Base-by-base conservation (phyloP, 257 asterid species). In the Apocynum venetum region DNA sequence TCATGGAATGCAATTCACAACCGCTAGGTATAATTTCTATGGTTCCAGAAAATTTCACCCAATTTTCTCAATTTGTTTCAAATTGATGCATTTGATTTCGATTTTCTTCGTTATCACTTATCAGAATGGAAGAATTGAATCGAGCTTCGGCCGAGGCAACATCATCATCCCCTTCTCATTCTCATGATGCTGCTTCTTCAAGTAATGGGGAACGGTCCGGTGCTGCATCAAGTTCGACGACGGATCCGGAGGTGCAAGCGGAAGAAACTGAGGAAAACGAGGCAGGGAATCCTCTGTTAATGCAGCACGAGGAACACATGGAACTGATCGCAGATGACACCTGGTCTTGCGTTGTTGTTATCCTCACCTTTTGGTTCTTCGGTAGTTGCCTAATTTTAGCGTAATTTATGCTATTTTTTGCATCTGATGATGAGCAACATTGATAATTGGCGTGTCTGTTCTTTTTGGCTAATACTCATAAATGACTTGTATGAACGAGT, bases 311-410 rank as follows among this genome's bases (percentile, higher is more conserved):
- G 41, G 68, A 87, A 19, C 36, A 81, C 40, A 53, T 19, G 60
- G 71, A 40, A n/a, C 53, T 51, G 63, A 57, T 35, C 19, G 67
- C 82, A 19, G 91, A 81, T 48, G 96, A 92, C 66, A 73, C 88
- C 2, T 84, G 87, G 88, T 89, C 97, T 9, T 89, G 94, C 85
- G 72, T 89, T 8, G 78, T 90, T 67, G 86, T 87, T 64, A 66
- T 88, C 46, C 69, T 90, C 65, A 70, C 91, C 71, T 89, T 91
- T 85, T 85, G 91, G 80, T 71, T 87, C 70, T 89, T 89, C 40
- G 94, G 98, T 91, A 89, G 61, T 9, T 63, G 25, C 51, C 49
- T 15, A 67, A 67, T 43, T 65, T 67, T 41, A 13, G 49, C 31
- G 72, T 67, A 31, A 31, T 61, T 61, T 31, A 13, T 61, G 11